phyloP scores from a whole-genome alignment of 176 grass and related monocot genomes.

The Triticum monococcum region DNA sequence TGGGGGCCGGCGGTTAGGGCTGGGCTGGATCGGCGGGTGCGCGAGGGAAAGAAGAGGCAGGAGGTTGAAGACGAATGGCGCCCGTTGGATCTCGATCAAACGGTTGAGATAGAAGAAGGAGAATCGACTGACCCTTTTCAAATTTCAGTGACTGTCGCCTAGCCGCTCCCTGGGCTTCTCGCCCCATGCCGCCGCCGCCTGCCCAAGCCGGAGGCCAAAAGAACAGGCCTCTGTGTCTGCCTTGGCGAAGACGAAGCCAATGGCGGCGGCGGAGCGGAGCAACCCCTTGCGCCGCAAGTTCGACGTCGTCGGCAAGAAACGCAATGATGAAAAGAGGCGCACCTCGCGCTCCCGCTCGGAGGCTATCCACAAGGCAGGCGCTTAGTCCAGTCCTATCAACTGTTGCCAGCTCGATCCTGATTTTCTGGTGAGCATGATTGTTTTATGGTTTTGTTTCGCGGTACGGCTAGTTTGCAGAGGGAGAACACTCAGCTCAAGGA shows the following conservation, averaged over 20 bases:
- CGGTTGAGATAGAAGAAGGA: too few relatives aligned
- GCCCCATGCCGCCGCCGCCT: too few relatives aligned
- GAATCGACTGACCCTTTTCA: too few relatives aligned
- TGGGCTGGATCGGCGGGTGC: too few relatives aligned
- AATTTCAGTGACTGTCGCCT: too few relatives aligned
- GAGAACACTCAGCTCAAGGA: slow-evolving; percentile 86
- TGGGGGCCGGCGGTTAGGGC: too few relatives aligned
- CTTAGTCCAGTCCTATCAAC: neutral
- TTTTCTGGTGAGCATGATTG: neutral
- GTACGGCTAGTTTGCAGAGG: slow-evolving; percentile 48
- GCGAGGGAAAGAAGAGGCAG: too few relatives aligned
- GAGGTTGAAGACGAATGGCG: too few relatives aligned
- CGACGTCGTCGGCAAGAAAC: slow-evolving; percentile 79
- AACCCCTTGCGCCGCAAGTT: slow-evolving; percentile 94
- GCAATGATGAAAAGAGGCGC: slow-evolving; percentile 78
- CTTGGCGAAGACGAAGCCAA: slow-evolving; percentile 52
- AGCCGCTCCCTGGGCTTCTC: too few relatives aligned
- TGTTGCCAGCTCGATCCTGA: too few relatives aligned
- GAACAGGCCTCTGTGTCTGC: neutral
- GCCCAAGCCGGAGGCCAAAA: too few relatives aligned
- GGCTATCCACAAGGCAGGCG: slow-evolving; percentile 69
- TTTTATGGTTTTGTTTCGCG: slow-evolving; percentile 1
- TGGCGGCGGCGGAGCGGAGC: slow-evolving; percentile 9
- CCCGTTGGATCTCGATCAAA: too few relatives aligned
- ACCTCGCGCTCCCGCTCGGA: slow-evolving; percentile 63